These are phyloP conservation scores for Alternaria metachromatica DNA, from an alignment of 2,329 filamentous ascomycete species.

Conservation along the genomic window DNA sequence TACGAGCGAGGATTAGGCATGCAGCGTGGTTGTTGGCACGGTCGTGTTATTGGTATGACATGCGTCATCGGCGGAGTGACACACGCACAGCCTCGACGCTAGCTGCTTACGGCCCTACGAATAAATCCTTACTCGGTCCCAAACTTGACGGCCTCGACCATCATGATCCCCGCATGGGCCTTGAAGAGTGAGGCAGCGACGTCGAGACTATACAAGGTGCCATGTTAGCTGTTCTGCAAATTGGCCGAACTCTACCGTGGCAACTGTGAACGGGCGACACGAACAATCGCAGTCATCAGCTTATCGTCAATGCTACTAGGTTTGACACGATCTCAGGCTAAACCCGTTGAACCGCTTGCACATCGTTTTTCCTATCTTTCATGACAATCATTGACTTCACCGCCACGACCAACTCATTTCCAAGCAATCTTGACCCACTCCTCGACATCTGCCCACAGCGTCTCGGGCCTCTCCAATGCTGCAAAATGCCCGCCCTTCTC, in stretches of 20 bases:
- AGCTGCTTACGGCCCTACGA: constrained; percentile 7
- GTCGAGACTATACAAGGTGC: neutral
- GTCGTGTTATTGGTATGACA: constrained; percentile 8
- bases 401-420: constrained; percentile 21
- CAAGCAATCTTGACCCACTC: constrained; percentile 50
- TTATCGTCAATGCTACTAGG: neutral
- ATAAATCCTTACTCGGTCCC: constrained; percentile 8
- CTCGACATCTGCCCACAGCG: constrained; percentile 54
- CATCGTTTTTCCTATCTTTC: neutral
- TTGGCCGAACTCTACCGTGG: neutral
- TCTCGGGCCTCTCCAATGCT: constrained; percentile 53
- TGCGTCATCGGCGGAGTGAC: constrained; percentile 13
- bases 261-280: neutral
- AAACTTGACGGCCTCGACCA: neutral
- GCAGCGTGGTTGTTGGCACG: constrained; percentile 3
- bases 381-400: neutral
- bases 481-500: constrained; percentile 57
- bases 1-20: constrained; percentile 12
- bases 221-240: neutral
- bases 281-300: neutral
- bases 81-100: constrained; percentile 11
- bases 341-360: neutral
- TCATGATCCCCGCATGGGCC: neutral
- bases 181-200: neutral
- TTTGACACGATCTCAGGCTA: neutral